Percentiles rank a stretch among this genome's conserved stretches.
These are phyloP conservation scores for Raphanus raphanistrum DNA, from an alignment of 345 rosid species.

Conservation along the genomic window DNA sequence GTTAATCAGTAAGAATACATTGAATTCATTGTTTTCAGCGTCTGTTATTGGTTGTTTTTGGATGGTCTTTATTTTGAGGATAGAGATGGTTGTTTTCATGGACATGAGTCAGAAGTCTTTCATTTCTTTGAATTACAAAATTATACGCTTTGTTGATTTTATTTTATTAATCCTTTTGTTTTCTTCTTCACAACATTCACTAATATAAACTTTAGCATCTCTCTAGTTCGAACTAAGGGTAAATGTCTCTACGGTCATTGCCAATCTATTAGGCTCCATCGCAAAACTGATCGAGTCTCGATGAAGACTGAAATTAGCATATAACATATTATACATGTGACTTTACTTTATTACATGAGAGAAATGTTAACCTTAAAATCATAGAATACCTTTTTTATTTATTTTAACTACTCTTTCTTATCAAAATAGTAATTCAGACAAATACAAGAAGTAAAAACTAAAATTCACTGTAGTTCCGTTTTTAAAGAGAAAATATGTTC, in stretches of 20 bases:
- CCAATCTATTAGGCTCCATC: background rate
- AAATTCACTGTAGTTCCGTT: no score
- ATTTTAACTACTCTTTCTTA: no score
- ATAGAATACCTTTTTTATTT: no score
- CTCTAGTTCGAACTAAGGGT: background rate
- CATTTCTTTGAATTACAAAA: background rate
- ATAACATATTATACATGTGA: no score
- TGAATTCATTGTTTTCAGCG: conserved; percentile 20
- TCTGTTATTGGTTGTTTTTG: conserved; percentile 15
- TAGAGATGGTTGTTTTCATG: conserved; percentile 17
- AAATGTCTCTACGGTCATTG: background rate
- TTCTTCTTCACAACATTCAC: background rate
- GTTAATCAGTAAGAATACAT: conserved; percentile 21
- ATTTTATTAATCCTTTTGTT: background rate
- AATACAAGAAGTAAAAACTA: no score
- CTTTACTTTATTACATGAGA: no score
- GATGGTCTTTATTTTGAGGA: conserved; percentile 27
- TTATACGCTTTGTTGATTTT: background rate
- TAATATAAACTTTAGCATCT: background rate
- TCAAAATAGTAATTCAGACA: no score
- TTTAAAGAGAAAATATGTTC: no score
- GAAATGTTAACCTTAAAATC: no score
- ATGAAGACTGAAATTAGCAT: no score
- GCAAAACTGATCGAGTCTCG: background rate
- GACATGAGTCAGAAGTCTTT: conserved; percentile 14